Base-by-base conservation (phyloP, 345 rosid species). In the Crucihimalaya himalaica region DNA sequence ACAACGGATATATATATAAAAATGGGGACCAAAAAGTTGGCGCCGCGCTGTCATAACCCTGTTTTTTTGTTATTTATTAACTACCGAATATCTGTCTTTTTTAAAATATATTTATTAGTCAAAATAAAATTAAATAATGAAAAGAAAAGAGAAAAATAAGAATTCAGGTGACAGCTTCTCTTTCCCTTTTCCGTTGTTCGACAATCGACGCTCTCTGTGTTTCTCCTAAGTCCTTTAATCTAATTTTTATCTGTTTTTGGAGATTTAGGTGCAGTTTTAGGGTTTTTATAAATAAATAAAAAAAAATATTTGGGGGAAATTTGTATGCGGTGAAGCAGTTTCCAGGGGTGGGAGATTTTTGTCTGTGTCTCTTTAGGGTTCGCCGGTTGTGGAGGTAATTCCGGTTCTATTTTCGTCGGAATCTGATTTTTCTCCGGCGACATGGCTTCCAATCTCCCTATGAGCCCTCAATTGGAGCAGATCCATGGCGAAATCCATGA, bases 401-500 rank as follows among this genome's bases (percentile, higher is more conserved):
- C 72, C 76, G 63, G 18, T 39, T 71, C 37, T 2, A 1, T 3
- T 23, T 42, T 63, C 35, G 77, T 81, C 81, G 75, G 80, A 70
- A 63, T 76, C 74, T 66, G 13, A 57, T 25, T 32, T 53, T 78
- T 80, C 79, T 74, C 87, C 76, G 85, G 71, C 73, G 74, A 47
- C 19, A 89, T 87, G 96, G 86, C 93, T 40, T 40, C 77, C 40
- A 84, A 84, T 39, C 78, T 93, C 68, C 94, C 81, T 76, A 88
- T 89, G 97, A 84, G 73, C 63, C 89, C 96, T 69, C 93, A 87
- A 83, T 78, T 94, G 87, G 97, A 94, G 87, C 98, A 89, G 93
- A 91, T 89, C 92, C 97, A 91, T 66, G 97, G 93, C 23, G 96
- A 94, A 82, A 94, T 94, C 73, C 91, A 88, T 52, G 97, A 95